Percentiles rank a stretch among this genome's conserved stretches.
phyloP scores from a whole-genome alignment of 805 yeast genomes.

The Allodekkera sacchari region DNA sequence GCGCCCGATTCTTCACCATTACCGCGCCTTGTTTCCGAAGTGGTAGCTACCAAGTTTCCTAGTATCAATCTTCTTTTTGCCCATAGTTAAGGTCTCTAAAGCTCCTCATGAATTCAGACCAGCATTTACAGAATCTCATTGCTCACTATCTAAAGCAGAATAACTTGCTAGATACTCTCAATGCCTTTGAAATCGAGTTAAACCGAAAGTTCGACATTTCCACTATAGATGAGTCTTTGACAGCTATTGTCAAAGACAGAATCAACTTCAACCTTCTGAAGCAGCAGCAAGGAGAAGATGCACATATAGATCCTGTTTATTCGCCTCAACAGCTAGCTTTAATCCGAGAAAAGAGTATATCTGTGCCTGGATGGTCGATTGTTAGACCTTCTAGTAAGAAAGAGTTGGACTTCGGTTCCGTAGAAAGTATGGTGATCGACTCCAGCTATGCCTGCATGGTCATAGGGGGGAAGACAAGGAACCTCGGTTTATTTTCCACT shows the following conservation, averaged over 20 bases:
- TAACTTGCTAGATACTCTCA: slow-evolving; percentile 37
- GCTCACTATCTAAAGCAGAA: slow-evolving; percentile 53
- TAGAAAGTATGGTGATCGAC: slow-evolving; percentile 19
- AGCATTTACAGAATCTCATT: slow-evolving; percentile 32
- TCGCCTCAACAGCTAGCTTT: slow-evolving; percentile 18
- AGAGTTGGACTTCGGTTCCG: slow-evolving; percentile 9
- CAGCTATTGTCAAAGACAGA: slow-evolving; percentile 28
- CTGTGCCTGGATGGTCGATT: slow-evolving; percentile 21
- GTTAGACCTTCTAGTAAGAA: slow-evolving; percentile 9
- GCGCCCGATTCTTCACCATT: too few relatives aligned
- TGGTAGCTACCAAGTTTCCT: too few relatives aligned
- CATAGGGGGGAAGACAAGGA: slow-evolving; percentile 1
- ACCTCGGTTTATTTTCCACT: slow-evolving; percentile 19
- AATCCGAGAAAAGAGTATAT: slow-evolving; percentile 11
- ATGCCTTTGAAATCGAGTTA: slow-evolving; percentile 38
- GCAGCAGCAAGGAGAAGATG: slow-evolving; percentile 4
- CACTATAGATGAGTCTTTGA: slow-evolving; percentile 26
- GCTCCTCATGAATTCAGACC: too few relatives aligned
- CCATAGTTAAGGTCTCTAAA: too few relatives aligned
- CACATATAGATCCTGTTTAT: slow-evolving; percentile 6
- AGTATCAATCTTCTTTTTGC: too few relatives aligned
- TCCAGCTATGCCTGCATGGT: slow-evolving; percentile 11
- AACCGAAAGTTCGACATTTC: slow-evolving; percentile 23
- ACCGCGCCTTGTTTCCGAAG: too few relatives aligned
- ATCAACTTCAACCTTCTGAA: slow-evolving; percentile 17